Evolutionary conservation across 179 eudicot genomes (phyloP), one percentile per base, ranked within the genome.

Genomic region (Beta corolliflora): DNA sequence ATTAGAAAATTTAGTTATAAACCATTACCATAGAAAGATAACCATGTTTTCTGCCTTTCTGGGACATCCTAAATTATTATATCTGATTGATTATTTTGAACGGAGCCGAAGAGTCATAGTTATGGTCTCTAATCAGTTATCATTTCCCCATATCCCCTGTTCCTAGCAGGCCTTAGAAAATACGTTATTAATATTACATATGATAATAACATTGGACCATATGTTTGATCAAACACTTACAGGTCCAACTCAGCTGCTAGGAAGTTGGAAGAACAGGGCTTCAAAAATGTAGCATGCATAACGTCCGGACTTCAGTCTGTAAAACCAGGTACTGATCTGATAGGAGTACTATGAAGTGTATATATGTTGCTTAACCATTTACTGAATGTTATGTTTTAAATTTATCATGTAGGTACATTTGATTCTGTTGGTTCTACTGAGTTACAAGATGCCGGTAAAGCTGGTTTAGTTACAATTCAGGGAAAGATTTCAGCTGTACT

Each of bases 361-460:
- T 29, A n/a, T 36, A 31, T 52, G 7, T 2, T 2, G n/a, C 4
- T 31, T 60, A 15, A 23, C 19, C 9, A 14, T 7, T 66, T 2
- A n/a, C 19, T 70, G 14, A 12, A 5, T 18, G 4, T 55, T 44
- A 41, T 46, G 14, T 12, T 50, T 5, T 19, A 36, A 6, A 41
- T 29, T 46, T 31, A 4, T 48, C 82, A n/a, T 81, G 56, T 77
- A 96, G 99, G 99, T 71, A 87, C 88, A 19, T 96, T 94, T 73
- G 96, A 96, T 19, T 83, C 97, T 13, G 93, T 92, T 78, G 99
- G 99, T 68, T 85, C 97, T 0, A 92, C 88, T 3, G 98, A 94
- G 87, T 84, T 96, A 75, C 90, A 96, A 89, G 85, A 96, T 84
- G 99, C 99, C 52, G 99, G 99, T 63, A 96, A 96, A 84, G 99